These are phyloP conservation scores for Calycina herbarum DNA, from an alignment of 2,329 filamentous ascomycete genomes.

Conservation along the genomic window DNA sequence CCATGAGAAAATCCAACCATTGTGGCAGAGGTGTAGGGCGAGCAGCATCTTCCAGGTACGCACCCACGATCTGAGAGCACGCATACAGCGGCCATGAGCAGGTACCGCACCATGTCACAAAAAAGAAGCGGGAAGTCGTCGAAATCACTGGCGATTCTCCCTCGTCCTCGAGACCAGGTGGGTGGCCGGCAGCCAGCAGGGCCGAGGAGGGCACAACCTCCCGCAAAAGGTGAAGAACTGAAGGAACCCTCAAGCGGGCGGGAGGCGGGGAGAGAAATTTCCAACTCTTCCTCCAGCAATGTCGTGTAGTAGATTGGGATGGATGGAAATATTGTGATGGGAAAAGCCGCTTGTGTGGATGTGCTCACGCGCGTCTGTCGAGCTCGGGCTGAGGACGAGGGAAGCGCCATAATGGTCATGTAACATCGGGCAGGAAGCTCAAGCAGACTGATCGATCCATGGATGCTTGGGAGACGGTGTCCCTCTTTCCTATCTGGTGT, in stretches of 20 bases:
- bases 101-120: neutral
- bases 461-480: neutral
- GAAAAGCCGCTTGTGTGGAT: neutral
- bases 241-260: neutral
- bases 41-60: neutral
- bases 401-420: conserved; percentile 1
- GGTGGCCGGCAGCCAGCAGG: neutral
- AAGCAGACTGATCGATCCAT: neutral
- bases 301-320: neutral
- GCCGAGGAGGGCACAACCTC: neutral
- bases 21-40: neutral
- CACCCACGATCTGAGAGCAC: conserved; percentile 3
- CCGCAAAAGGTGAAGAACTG: neutral
- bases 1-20: neutral
- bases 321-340: neutral
- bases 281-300: neutral
- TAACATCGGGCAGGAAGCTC: neutral
- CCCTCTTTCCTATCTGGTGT: conserved; percentile 1
- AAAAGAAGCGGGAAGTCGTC: neutral
- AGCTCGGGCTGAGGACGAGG: neutral
- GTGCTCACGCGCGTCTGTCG: neutral
- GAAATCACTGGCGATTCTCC: neutral
- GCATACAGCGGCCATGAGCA: neutral
- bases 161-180: conserved; percentile 1
- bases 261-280: neutral